Percentiles rank a stretch among this genome's conserved stretches.
Evolutionary conservation across 257 asterid genomes (phyloP).

Genomic region (Paraleonurus japonicus): DNA sequence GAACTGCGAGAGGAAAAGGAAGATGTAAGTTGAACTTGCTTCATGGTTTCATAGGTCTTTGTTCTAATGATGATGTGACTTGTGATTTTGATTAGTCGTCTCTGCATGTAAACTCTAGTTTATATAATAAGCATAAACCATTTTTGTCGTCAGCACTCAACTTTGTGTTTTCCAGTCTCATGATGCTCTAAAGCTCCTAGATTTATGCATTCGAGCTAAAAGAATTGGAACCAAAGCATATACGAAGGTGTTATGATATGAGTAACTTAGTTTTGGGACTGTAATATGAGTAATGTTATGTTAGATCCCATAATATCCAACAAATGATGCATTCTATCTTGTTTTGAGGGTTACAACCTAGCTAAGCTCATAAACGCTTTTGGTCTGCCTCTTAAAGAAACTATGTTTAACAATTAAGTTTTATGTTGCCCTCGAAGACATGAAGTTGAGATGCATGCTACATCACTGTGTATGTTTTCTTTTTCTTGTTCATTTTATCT

Average conservation of each 20-base stretch:
- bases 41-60: constrained; percentile 2
- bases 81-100: not conserved
- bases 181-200: not conserved
- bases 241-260: not conserved
- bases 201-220: not conserved
- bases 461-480: not conserved
- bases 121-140: not conserved
- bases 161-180: not conserved
- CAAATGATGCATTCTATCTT: not conserved
- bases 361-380: not conserved
- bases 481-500: not conserved
- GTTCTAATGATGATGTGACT: not conserved
- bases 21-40: constrained; percentile 50
- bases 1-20: constrained; percentile 75
- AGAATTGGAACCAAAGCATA: not conserved
- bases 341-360: not conserved
- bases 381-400: not conserved
- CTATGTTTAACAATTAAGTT: not conserved
- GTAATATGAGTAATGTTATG: not conserved
- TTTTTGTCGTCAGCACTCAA: not conserved
- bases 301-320: not conserved
- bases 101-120: constrained; percentile 5
- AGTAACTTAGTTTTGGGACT: not conserved
- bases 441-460: constrained; percentile 12
- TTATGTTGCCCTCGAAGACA: not conserved